Conservation (phyloP, 208 protist genomes). For the Crithidia fasciculata region DNA sequence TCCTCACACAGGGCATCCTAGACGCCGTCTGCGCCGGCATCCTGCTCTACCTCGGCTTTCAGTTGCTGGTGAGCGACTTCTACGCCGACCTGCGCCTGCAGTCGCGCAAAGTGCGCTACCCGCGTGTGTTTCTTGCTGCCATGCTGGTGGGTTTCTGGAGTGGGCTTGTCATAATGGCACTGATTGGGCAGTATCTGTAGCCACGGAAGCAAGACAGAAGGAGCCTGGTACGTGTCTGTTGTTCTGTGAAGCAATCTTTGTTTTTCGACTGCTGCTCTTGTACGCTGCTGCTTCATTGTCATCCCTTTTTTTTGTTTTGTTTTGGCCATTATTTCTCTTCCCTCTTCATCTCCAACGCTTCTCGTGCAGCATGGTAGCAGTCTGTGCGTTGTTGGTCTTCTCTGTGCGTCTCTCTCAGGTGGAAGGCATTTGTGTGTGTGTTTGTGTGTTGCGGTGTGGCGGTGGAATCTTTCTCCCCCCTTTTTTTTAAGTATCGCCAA, state of each 20-base stretch:
- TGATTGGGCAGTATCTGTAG: constrained; percentile 41
- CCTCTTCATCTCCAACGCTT: no score
- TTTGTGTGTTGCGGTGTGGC: no score
- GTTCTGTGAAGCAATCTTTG: not conserved
- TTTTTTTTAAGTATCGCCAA: no score
- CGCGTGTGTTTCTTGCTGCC: constrained; percentile 11
- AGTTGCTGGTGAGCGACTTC: constrained; percentile 67
- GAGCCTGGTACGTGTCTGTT: no score
- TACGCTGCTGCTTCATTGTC: constrained; percentile 4
- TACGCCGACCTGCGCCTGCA: constrained; percentile 35
- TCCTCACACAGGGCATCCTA: constrained; percentile 50
- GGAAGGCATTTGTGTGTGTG: no score
- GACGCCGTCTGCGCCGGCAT: constrained; percentile 66
- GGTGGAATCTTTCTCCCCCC: no score
- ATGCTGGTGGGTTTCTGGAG: constrained; percentile 57
- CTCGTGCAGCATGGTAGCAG: no score
- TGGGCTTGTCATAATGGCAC: constrained; percentile 46
- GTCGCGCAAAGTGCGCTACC: constrained; percentile 13
- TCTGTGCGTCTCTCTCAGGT: no score
- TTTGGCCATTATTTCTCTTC: not conserved
- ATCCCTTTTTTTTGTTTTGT: not conserved
- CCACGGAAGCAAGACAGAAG: not conserved
- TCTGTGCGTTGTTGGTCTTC: no score
- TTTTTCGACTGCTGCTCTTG: not conserved
- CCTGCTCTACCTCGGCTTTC: constrained; percentile 67